Conservation (phyloP, 495 filamentous ascomycete genomes). For the Lasiosphaeria hispida region DNA sequence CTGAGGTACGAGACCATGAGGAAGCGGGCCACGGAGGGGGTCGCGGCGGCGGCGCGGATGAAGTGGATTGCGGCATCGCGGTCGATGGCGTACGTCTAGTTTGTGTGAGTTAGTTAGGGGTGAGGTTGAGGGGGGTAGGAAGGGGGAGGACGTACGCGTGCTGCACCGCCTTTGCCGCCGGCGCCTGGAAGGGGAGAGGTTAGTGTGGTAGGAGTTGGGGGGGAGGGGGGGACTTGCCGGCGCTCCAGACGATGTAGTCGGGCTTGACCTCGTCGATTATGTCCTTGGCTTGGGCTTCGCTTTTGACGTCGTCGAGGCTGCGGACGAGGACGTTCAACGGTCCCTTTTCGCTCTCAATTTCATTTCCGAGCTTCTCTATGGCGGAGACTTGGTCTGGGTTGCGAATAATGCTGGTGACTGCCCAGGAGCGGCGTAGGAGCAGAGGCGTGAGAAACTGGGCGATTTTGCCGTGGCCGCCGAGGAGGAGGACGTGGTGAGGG, state of each 20-base stretch:
- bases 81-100: slow-evolving; percentile 52
- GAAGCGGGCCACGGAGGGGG: slow-evolving; percentile 64
- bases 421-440: slow-evolving; percentile 68
- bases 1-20: slow-evolving; percentile 68
- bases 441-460: slow-evolving; percentile 74
- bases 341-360: slow-evolving; percentile 40
- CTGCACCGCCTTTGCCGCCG: slow-evolving; percentile 69
- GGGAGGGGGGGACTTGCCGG: slow-evolving; percentile 48
- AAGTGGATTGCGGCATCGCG: slow-evolving; percentile 68
- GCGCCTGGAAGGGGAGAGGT: slow-evolving; percentile 48
- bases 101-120: neutral
- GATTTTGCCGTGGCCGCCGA: slow-evolving; percentile 81
- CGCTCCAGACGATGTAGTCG: slow-evolving; percentile 77
- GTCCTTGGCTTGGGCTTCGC: slow-evolving; percentile 56
- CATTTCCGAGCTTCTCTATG: slow-evolving; percentile 58
- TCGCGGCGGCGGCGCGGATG: slow-evolving; percentile 61
- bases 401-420: slow-evolving; percentile 75
- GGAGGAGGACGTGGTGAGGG: slow-evolving; percentile 60
- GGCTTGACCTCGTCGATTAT: slow-evolving; percentile 59
- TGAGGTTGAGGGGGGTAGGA: slow-evolving; percentile 24
- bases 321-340: slow-evolving; percentile 57
- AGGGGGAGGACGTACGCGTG: slow-evolving; percentile 36
- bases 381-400: slow-evolving; percentile 61
- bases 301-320: slow-evolving; percentile 68
- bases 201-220: neutral